phyloP scores from a whole-genome alignment of 2,329 filamentous ascomycete species.

The Aspergillus awamori region DNA sequence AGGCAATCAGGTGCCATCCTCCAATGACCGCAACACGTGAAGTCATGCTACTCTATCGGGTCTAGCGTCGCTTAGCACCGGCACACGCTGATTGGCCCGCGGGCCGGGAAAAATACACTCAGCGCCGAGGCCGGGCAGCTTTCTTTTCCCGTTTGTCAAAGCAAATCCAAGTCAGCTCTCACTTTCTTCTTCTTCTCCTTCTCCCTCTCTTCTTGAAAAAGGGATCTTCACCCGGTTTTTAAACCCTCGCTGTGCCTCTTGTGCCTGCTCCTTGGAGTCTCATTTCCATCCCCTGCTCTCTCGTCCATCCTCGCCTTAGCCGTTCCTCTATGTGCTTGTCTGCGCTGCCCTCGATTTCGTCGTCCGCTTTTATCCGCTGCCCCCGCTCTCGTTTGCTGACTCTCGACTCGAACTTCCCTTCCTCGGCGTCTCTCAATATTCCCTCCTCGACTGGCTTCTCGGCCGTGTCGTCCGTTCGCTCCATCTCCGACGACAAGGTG shows the following conservation, averaged over 20 bases:
- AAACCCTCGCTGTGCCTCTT: not conserved
- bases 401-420: slow-evolving; percentile 17
- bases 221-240: slow-evolving; percentile 3
- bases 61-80: slow-evolving; percentile 23
- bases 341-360: slow-evolving; percentile 32
- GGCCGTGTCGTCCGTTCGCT: slow-evolving; percentile 22
- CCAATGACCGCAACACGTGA: slow-evolving; percentile 28
- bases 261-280: not conserved
- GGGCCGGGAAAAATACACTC: slow-evolving; percentile 5
- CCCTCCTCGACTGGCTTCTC: slow-evolving; percentile 20
- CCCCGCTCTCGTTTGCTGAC: slow-evolving; percentile 20
- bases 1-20: not conserved
- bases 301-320: not conserved
- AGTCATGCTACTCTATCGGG: not conserved
- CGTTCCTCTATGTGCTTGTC: slow-evolving; percentile 42
- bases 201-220: slow-evolving; percentile 9
- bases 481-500: slow-evolving; percentile 37
- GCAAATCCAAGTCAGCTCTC: not conserved
- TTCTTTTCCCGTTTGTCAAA: not conserved
- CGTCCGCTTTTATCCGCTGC: slow-evolving; percentile 30
- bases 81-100: slow-evolving; percentile 22
- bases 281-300: not conserved
- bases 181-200: slow-evolving; percentile 11
- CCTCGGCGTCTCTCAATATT: slow-evolving; percentile 21
- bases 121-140: slow-evolving; percentile 2